Evolutionary conservation across 1,139 yeast genomes (phyloP), one percentile per base, ranked within the genome.

Genomic region (Suhomyces guaymorum): DNA sequence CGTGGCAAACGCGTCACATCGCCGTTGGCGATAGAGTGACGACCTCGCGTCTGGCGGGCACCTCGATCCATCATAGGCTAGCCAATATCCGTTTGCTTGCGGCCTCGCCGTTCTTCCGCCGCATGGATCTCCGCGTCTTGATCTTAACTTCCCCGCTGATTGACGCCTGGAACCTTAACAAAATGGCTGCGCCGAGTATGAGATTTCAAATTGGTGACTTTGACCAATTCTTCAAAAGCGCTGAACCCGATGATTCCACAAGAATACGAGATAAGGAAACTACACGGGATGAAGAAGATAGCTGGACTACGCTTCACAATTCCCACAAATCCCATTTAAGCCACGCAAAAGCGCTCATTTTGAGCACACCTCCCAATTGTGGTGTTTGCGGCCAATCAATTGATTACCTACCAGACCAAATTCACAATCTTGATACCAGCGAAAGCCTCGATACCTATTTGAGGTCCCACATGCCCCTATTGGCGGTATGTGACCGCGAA

Each of bases 1-100:
- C 83, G 1, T 67, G 78, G 43, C 70, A 66, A 33, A 81, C 94
- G 0, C 63, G 89, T 28, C 87, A 77, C 50, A 79, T 84, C 4
- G 48, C 59, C 1, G 47, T 46, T 0, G 59, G 55, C 1, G 41
- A 43, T 11, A 44, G 63, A 33, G 44, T 71, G 55, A 61, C 28
- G 47, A 44, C 32, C 43, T 31, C 52, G 20, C 59, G 57, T 40
- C 52, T 55, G 26, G 49, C 59, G 19, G 70, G 75, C 10, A 47
- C 64, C 26, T 15, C 30, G 16, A 55, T 82, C 2, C 76, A 70
- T 38, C 69, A 72, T 33, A 71, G 73, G 35, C 37, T 83, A 12
- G 88, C 75, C 0, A 69, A 76, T 43, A 52, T 77, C 7, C 59
- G 78, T 28, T 53, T 75, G 22, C 56, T 85, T 13, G 32, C 80